phyloP scores from a whole-genome alignment of 2,329 filamentous ascomycete species.

The Scedosporium aurantiacum region DNA sequence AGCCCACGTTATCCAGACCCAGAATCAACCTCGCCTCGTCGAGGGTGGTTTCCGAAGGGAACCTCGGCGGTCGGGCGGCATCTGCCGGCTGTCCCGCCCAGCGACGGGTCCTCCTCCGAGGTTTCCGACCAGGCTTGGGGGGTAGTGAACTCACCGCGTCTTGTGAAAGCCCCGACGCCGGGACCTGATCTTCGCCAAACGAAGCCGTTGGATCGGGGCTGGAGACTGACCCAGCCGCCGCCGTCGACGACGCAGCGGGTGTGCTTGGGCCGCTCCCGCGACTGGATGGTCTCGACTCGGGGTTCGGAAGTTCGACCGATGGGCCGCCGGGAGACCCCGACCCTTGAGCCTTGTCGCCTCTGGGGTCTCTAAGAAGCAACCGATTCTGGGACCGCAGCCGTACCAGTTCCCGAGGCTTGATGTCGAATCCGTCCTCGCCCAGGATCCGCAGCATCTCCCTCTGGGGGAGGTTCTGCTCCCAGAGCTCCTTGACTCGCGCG shows the following conservation, averaged over 20 bases:
- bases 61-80: conserved; percentile 58
- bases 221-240: neutral
- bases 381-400: conserved; percentile 58
- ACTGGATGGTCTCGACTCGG: neutral
- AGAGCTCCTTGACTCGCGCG: conserved; percentile 61
- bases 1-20: conserved; percentile 49
- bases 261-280: neutral
- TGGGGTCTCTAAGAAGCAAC: conserved; percentile 52
- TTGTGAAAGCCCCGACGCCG: neutral
- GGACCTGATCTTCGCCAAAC: neutral
- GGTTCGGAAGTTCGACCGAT: conserved; percentile 1
- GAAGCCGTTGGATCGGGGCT: neutral
- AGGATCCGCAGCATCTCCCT: conserved; percentile 63
- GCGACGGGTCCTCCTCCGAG: conserved; percentile 42
- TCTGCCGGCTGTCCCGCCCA: conserved; percentile 59
- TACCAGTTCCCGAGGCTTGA: conserved; percentile 61
- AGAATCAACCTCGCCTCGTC: conserved; percentile 66
- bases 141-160: neutral
- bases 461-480: conserved; percentile 63
- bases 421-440: conserved; percentile 60
- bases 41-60: conserved; percentile 72
- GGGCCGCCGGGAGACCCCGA: conserved; percentile 9
- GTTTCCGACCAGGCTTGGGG: neutral
- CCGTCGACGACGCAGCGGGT: neutral
- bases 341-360: conserved; percentile 34